Base-by-base conservation (phyloP, 768 basidiomycete species). In the Serendipita sp. region DNA sequence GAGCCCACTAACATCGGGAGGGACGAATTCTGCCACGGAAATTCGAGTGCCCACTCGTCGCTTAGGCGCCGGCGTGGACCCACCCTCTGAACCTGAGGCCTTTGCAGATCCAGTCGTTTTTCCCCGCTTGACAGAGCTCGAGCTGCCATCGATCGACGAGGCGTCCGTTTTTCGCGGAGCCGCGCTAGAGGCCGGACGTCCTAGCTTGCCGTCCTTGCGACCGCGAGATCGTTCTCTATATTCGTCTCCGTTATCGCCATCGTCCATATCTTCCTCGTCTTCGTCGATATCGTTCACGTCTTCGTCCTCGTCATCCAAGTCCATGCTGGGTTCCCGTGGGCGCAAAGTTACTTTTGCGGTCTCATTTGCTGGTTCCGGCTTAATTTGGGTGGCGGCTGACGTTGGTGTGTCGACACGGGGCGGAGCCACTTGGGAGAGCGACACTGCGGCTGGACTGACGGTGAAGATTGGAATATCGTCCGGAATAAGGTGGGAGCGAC, bases 1-100 rank as follows among this genome's bases (percentile, higher is more conserved):
- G 65, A 93, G 80, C 60, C 91, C 91, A 65, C 83, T 81, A 65
- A 92, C 90, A 72, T 93, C 90, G 58, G 91, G 91, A 10, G 90
- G 89, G 18, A 93, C 72, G 70, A 92, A 93, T 72, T 91, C 89
- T 75, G 87, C 90, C 73, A 81, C 86, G 40, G 75, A 79, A 68
- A 81, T 75, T 65, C 80, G 74, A 60, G 79, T 78, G 40, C 76
- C 79, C 29, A 68, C 70, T 8, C 75, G 76, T n/a, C 81, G 79
- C 72, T 79, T 81, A 36, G 55, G 55, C 27, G 55, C 55, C n/a
- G 55, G 55, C 16, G 55, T 60, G 29, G 48, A 50, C 6, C 18
- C 48, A 36, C 55, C 55, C 8, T 60, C 55, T 29, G 55, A 60
- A 34, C 55, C 55, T 29, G 55, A 60, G 55, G 55, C 55, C 2